Base-by-base conservation (phyloP, 2,329 filamentous ascomycete genomes). In the Fusarium continuum region DNA sequence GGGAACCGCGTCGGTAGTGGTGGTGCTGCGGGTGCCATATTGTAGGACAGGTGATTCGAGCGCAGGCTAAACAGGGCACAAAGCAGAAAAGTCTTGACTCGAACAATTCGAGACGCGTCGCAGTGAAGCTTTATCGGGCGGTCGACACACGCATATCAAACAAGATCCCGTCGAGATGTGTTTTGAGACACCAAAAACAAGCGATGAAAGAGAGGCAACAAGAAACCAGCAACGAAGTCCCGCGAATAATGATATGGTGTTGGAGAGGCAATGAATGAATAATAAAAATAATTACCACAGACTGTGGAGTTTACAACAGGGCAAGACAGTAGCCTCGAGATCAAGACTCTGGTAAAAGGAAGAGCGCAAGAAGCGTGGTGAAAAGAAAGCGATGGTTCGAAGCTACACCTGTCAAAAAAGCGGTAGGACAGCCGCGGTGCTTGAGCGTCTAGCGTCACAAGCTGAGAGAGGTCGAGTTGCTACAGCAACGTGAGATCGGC, bases 1-100 rank as follows among this genome's bases (percentile, higher is more conserved):
- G 93, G 93, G 75, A 96, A 96, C 72, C 87, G 88, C 72, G 84
- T 87, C 11, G 92, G 93, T 64, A 95, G 79, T 72, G 83, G 79
- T 65, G 81, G 83, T 60, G 85, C 82, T 76, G 82, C 79, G 48
- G 82, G 79, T 62, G 80, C 80, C 85, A 87, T 88, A 44, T 46
- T 76, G 72, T 54, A 56, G 40, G 53, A 47, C 14, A 34, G 45
- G 40, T 52, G 40, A 32, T 19, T 55, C 48, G 32, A 55, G 35
- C 55, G 46, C 23, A 47, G 51, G 44, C 54, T 44, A 51, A 43
- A 49, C 32, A 51, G 38, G 44, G 22, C 38, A 34, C 44, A 55
- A 53, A 35, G 48, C 38, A 41, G 51, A 40, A 46, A 55, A 48
- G 40, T 43, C 41, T 53, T 35, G 31, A 48, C 52, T 52, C 57